Percentiles rank a stretch among this genome's conserved stretches.
Evolutionary conservation across 768 basidiomycete species (phyloP).

Genomic region (Mycena maculata): DNA sequence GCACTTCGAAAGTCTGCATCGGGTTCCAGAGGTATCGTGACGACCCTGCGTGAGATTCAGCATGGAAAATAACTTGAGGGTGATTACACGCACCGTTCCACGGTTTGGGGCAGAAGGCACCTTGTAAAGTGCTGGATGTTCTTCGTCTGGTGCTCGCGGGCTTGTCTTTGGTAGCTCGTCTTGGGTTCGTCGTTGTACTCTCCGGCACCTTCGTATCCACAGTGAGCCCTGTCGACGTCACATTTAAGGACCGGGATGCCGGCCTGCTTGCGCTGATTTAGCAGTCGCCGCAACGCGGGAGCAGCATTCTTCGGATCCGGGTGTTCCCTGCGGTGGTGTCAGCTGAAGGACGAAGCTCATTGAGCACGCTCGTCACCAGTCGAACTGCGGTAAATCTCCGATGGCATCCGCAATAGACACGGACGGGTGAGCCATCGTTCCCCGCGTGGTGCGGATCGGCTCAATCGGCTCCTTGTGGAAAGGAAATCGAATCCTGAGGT

Average conservation of each 20-base stretch:
- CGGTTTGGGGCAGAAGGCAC: conserved; percentile 60
- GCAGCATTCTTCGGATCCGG: conserved; percentile 40
- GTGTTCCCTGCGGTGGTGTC: conserved; percentile 46
- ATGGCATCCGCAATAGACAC: conserved; percentile 82
- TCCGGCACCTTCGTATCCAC: conserved; percentile 49
- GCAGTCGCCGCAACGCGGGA: conserved; percentile 26
- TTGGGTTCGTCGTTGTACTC: conserved; percentile 49
- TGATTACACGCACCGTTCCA: conserved; percentile 61
- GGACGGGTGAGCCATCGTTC: conserved; percentile 65
- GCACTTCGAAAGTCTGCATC: conserved; percentile 76
- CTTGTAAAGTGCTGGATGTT: conserved; percentile 79
- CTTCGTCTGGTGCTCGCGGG: conserved; percentile 55
- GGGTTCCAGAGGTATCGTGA: conserved; percentile 65
- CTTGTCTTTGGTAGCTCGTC: conserved; percentile 60
- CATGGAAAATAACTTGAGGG: background rate
- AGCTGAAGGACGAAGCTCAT: background rate
- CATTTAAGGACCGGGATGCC: conserved; percentile 52
- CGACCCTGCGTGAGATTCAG: conserved; percentile 54
- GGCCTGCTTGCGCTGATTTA: conserved; percentile 37
- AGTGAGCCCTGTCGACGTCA: conserved; percentile 44
- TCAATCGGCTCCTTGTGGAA: conserved; percentile 37
- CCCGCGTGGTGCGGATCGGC: conserved; percentile 59
- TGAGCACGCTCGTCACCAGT: conserved; percentile 76
- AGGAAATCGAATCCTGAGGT: conserved; percentile 63
- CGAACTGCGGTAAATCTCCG: conserved; percentile 75